Evolutionary conservation across 495 filamentous ascomycete species (phyloP).

Genomic region (Xylaria sp.): DNA sequence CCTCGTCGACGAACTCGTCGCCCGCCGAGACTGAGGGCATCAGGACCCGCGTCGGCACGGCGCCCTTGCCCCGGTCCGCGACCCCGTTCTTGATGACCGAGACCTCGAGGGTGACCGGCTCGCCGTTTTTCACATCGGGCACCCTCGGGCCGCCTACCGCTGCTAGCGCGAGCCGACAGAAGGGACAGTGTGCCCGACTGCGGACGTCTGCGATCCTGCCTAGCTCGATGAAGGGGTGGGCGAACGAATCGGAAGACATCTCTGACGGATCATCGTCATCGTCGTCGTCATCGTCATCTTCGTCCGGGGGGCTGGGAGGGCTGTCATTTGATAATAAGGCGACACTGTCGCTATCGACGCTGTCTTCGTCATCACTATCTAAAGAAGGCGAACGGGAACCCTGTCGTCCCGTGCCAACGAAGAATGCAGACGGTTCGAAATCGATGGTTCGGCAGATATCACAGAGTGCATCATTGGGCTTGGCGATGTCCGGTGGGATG

Average conservation of each 20-base stretch:
- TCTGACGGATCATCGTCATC: not conserved
- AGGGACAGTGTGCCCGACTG: slow-evolving; percentile 8
- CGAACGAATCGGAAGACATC: slow-evolving; percentile 4
- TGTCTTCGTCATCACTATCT: not conserved
- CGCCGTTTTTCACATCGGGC: not conserved
- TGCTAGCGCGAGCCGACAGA: slow-evolving; percentile 22
- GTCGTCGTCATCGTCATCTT: not conserved
- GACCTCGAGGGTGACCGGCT: slow-evolving; percentile 12
- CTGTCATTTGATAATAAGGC: slow-evolving; percentile 3
- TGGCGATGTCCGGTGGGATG: not conserved
- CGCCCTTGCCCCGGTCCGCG: not conserved
- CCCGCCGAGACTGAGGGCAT: slow-evolving; percentile 11
- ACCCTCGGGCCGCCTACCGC: slow-evolving; percentile 21
- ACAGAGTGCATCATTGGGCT: slow-evolving; percentile 2
- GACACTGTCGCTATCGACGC: not conserved
- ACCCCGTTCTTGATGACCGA: not conserved
- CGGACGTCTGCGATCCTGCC: slow-evolving; percentile 10
- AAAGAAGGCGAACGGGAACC: not conserved
- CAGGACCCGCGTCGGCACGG: not conserved
- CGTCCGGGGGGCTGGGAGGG: not conserved
- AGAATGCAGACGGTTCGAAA: not conserved
- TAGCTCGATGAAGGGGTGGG: slow-evolving; percentile 2
- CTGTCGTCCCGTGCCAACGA: not conserved
- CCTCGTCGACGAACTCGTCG: not conserved
- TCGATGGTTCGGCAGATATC: slow-evolving; percentile 6